Evolutionary conservation across 768 basidiomycete species (phyloP).

Genomic region (Nevesoporus exiguus): DNA sequence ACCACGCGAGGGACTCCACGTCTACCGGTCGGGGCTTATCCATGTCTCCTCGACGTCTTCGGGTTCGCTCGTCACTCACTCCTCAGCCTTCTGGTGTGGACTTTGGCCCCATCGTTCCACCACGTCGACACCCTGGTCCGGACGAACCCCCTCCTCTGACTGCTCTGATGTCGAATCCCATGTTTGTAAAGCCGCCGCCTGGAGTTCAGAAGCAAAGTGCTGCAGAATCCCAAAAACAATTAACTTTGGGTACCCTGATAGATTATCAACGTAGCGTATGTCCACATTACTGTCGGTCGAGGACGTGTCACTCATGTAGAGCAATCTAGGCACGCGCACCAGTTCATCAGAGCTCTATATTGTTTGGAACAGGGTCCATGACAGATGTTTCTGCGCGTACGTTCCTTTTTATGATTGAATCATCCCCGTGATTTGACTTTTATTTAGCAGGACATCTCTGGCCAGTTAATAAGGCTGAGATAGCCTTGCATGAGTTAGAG

Average conservation of each 20-base stretch:
- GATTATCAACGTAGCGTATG: slow-evolving; percentile 56
- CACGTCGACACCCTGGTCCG: slow-evolving; percentile 43
- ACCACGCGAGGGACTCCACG: slow-evolving; percentile 15
- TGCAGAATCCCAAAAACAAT: slow-evolving; percentile 29
- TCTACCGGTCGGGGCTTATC: slow-evolving; percentile 38
- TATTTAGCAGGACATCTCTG: slow-evolving; percentile 25
- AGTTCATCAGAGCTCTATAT: slow-evolving; percentile 49
- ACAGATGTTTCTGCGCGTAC: slow-evolving; percentile 33
- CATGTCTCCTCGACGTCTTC: slow-evolving; percentile 45
- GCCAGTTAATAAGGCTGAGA: slow-evolving; percentile 55
- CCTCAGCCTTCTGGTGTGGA: slow-evolving; percentile 53
- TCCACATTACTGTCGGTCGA: slow-evolving; percentile 9
- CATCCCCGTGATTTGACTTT: slow-evolving; percentile 16
- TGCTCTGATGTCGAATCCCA: slow-evolving; percentile 59
- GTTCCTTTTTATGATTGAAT: slow-evolving; percentile 10
- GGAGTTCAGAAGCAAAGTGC: slow-evolving; percentile 21
- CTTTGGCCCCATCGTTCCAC: slow-evolving; percentile 42
- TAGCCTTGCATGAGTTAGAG: slow-evolving; percentile 67
- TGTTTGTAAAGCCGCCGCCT: slow-evolving; percentile 63
- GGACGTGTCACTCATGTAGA: slow-evolving; percentile 1
- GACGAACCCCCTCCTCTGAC: slow-evolving; percentile 72
- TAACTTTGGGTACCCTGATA: slow-evolving; percentile 57
- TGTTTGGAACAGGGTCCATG: slow-evolving; percentile 42
- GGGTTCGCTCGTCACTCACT: slow-evolving; percentile 66
- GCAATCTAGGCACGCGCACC: slow-evolving; percentile 44